phyloP scores from a whole-genome alignment of 164 flowering plant genomes.

The Sextonia rubra region DNA sequence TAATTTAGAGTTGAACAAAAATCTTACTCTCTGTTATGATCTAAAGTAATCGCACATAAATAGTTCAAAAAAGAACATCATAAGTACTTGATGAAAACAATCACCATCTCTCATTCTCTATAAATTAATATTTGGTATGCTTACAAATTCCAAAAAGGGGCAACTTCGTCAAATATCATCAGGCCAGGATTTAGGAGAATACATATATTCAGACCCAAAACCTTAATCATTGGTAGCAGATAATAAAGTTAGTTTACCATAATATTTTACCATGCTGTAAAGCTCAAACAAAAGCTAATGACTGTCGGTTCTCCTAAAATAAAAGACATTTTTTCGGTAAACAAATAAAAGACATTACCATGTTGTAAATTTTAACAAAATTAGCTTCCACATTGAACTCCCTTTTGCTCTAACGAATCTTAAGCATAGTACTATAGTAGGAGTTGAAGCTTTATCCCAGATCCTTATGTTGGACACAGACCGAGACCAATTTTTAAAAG shows the following conservation, averaged over 20 bases:
- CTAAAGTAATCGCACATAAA: background rate
- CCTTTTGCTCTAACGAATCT: background rate
- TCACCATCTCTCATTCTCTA: background rate
- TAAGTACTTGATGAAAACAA: background rate
- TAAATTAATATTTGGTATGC: background rate
- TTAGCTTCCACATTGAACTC: background rate
- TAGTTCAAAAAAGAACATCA: background rate
- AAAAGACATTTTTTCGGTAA: no score
- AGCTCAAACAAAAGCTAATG: no score
- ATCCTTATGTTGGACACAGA: background rate
- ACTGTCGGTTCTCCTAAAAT: no score
- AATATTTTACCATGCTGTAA: no score
- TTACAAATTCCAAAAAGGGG: no score
- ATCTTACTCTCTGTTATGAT: background rate
- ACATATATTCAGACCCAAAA: no score
- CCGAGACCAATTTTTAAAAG: background rate
- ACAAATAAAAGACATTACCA: no score
- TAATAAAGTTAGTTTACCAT: no score
- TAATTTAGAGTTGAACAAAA: background rate
- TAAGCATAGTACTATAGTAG: background rate
- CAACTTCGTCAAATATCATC: no score
- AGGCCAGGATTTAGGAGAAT: no score
- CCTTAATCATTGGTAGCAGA: no score
- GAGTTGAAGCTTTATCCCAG: background rate
- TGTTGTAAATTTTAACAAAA: background rate